A percentile compares a stretch with the other conserved stretches of the same genome.
Conservation (phyloP, 345 rosid genomes). For the Aquilaria malaccensis region DNA sequence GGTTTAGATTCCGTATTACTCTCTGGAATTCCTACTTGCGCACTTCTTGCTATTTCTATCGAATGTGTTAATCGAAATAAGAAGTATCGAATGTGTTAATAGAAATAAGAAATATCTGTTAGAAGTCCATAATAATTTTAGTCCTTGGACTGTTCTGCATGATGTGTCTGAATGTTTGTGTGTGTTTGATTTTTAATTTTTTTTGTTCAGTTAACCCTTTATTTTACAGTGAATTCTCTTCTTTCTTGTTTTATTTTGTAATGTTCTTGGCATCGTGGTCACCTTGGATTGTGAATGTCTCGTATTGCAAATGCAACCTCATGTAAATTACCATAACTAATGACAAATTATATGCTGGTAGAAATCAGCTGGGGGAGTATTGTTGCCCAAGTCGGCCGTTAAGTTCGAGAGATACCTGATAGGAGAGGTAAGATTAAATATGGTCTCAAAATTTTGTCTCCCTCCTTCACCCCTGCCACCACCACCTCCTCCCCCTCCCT, state of each 20-base stretch:
- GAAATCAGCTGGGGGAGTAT: constrained; percentile 88
- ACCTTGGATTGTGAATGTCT: not conserved
- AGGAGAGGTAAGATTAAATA: constrained; percentile 57
- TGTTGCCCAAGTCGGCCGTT: constrained; percentile 89
- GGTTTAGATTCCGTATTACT: no score
- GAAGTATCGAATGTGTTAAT: no score
- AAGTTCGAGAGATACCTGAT: constrained; percentile 77
- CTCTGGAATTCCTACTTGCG: no score
- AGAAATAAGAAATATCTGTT: no score
- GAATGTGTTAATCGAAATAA: no score
- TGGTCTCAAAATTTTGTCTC: not conserved
- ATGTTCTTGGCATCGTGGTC: not conserved
- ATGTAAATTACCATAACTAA: constrained; percentile 6
- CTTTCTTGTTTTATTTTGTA: not conserved
- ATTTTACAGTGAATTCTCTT: not conserved
- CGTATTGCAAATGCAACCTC: not conserved
- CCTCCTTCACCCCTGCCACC: no score
- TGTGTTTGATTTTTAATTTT: no score
- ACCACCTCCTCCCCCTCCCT: no score
- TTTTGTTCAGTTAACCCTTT: not conserved
- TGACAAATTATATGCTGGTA: constrained; percentile 16
- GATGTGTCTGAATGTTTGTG: no score
- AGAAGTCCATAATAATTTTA: no score
- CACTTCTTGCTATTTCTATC: no score
- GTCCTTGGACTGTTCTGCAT: no score